Base-by-base conservation (phyloP, 345 rosid species). In the Corchorus capsularis region DNA sequence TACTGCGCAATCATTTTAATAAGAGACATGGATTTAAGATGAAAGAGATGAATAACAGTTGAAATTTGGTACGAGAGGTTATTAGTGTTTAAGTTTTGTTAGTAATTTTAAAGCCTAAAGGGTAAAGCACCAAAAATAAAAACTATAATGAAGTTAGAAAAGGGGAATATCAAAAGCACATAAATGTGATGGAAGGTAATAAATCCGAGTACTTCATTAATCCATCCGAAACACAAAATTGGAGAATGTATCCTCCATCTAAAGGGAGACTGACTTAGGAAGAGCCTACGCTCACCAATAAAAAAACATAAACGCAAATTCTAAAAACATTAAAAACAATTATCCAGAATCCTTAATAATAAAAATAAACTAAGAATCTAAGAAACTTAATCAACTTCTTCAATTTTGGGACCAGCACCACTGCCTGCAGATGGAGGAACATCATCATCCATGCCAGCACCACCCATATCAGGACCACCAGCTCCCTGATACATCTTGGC, bases 391-490 rank as follows among this genome's bases (percentile, higher is more conserved):
- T 89, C 93, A 0, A 89, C 91, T 71, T 89, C 93, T 69, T 89
- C 91, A 71, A 89, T 87, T 79, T 89, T 89, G 53, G 93, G 93
- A 15, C 93, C 93, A 60, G 90, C 88, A 70, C 86, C 84, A 13
- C 86, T 80, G 32, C 83, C 82, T 20, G 81, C 82, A 63, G 86
- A 41, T 17, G 84, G 34, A 6, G 83, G 82, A 46, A 9, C 77
- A 3, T 69, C 87, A 2, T 82, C 87, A 1, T 73, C 82, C 85
- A 80, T 82, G 1, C 81, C 82, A 64, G 69, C 32, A 5, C 82
- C 85, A 4, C 81, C 87, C 73, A 79, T 80, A 16, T 73, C 85
- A 41, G 76, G 53, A 16, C 74, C 74, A 4, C 61, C 86, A 72
- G 80, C 81, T 1, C 86, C 93, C 81, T 80, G 87, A 66, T 87